Evolutionary conservation across 305 asterid species (phyloP).

Genomic region (Fraxinus latifolia): DNA sequence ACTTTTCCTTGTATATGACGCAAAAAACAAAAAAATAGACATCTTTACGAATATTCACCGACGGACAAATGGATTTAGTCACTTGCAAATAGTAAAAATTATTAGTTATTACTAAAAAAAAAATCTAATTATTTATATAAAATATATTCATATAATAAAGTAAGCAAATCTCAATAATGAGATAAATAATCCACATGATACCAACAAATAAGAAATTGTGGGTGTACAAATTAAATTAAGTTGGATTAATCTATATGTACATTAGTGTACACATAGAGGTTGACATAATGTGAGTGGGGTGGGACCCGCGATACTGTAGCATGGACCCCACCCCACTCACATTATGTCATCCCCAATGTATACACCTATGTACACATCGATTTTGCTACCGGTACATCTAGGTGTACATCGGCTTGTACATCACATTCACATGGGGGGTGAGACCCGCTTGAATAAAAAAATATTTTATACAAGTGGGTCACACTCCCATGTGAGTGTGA

Average conservation of each 20-base stretch:
- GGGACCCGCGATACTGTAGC: no score
- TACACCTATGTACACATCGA: no score
- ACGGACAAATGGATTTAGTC: background rate
- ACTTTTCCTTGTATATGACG: background rate
- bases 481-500: no score
- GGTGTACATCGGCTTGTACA: no score
- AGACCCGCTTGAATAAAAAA: no score
- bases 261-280: no score
- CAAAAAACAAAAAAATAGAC: background rate
- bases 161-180: background rate
- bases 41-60: background rate
- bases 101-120: background rate
- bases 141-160: background rate
- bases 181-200: background rate
- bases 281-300: no score
- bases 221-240: background rate
- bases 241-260: background rate
- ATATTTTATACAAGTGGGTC: no score
- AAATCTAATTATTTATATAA: background rate
- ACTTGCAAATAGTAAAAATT: background rate
- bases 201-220: background rate
- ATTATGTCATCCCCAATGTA: no score
- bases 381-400: no score
- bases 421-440: no score
- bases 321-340: no score